phyloP scores from a whole-genome alignment of 208 protist genomes.

The Balamuthia mandrillaris region DNA sequence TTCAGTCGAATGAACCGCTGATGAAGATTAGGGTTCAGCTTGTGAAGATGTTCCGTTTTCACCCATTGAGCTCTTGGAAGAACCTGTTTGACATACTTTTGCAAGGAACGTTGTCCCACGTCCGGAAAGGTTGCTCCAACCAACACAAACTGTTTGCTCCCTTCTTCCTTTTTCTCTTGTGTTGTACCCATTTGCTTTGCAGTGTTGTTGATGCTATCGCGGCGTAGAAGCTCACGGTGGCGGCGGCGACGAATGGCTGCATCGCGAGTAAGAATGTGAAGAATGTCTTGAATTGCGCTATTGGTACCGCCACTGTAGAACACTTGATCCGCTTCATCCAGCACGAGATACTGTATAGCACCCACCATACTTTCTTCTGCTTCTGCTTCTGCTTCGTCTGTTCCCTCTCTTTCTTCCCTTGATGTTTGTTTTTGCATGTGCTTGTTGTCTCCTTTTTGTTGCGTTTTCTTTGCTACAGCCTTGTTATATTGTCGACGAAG shows the following conservation, averaged over 20 bases:
- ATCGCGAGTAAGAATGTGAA: not conserved
- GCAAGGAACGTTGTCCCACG: not conserved
- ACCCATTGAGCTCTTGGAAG: not conserved
- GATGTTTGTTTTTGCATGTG: no score
- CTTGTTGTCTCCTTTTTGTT: no score
- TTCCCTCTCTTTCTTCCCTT: no score
- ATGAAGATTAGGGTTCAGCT: not conserved
- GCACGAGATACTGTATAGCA: not conserved
- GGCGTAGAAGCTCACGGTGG: no score
- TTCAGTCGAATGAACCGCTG: not conserved
- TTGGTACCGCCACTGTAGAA: not conserved
- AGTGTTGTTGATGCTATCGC: no score
- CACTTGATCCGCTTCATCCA: not conserved
- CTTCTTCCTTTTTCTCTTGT: not conserved
- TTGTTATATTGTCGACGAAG: no score
- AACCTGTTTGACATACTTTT: not conserved
- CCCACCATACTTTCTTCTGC: not conserved
- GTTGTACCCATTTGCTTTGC: no score
- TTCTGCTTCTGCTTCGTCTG: no score
- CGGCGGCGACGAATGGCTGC: not conserved
- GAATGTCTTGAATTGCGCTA: not conserved
- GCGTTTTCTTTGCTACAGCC: no score
- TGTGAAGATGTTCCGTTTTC: not conserved
- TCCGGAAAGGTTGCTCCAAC: not conserved
- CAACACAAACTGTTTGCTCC: not conserved